Conservation (phyloP, 495 filamentous ascomycete species). For the Penicillium argentinense region DNA sequence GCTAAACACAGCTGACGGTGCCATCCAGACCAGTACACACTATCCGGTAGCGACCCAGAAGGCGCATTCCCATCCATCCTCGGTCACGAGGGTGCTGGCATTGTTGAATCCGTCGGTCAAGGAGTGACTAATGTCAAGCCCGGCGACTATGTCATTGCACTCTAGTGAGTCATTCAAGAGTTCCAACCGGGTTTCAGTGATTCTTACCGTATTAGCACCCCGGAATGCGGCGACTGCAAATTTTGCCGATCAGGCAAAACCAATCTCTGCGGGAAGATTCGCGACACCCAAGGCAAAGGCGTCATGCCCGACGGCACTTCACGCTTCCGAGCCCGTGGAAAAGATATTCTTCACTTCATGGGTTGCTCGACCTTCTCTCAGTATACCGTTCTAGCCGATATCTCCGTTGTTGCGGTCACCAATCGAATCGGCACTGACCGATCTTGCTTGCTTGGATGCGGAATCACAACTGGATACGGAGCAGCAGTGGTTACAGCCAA, state of each 20-base stretch:
- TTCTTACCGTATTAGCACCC: slow-evolving; percentile 59
- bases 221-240: slow-evolving; percentile 96
- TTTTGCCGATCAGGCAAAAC: slow-evolving; percentile 99
- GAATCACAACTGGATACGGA: slow-evolving; percentile 98
- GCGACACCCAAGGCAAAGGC: slow-evolving; percentile 90
- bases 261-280: slow-evolving; percentile 99
- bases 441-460: slow-evolving; percentile 92
- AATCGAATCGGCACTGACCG: slow-evolving; percentile 89
- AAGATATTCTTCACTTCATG: slow-evolving; percentile 98
- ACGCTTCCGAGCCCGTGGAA: slow-evolving; percentile 89
- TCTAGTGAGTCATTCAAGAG: slow-evolving; percentile 64
- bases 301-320: slow-evolving; percentile 98
- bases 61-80: slow-evolving; percentile 96
- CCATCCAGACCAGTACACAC: slow-evolving; percentile 85
- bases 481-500: slow-evolving; percentile 90
- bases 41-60: slow-evolving; percentile 97
- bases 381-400: slow-evolving; percentile 98
- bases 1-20: background rate
- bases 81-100: slow-evolving; percentile 94
- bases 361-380: slow-evolving; percentile 97
- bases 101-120: slow-evolving; percentile 95
- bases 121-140: slow-evolving; percentile 92
- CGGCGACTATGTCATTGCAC: slow-evolving; percentile 78
- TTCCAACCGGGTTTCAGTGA: background rate
- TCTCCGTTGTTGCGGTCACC: slow-evolving; percentile 93